A percentile compares a stretch with the other conserved stretches of the same genome.
These are phyloP conservation scores for Blastobotrys illinoisensis DNA, from an alignment of 1,139 yeast species.

Conservation along the genomic window DNA sequence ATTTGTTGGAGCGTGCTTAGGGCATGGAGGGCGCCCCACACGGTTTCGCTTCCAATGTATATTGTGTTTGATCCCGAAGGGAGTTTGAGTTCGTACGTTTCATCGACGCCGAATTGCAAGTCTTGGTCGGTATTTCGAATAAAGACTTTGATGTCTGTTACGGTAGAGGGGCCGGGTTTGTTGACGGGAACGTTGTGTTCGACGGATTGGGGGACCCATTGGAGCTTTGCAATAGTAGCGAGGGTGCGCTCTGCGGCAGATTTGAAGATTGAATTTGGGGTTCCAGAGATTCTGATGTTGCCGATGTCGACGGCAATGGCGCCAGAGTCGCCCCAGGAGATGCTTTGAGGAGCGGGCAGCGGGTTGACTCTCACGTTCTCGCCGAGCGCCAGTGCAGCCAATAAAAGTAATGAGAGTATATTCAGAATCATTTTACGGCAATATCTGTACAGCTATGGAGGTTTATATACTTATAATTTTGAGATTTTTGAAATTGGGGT, in stretches of 20 bases:
- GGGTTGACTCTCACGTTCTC: conserved; percentile 7
- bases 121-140: conserved; percentile 18
- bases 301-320: not conserved
- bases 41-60: conserved; percentile 17
- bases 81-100: conserved; percentile 31
- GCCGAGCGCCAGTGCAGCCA: no score
- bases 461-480: no score
- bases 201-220: conserved; percentile 19
- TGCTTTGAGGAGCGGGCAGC: conserved; percentile 8
- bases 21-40: conserved; percentile 40
- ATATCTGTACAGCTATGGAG: no score
- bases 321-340: conserved; percentile 8
- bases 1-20: conserved; percentile 43
- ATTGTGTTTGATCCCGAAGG: not conserved
- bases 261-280: conserved; percentile 11
- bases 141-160: not conserved
- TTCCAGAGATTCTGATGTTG: not conserved
- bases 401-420: no score
- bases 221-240: conserved; percentile 14
- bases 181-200: not conserved
- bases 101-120: conserved; percentile 38
- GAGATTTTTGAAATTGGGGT: no score
- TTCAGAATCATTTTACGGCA: no score
- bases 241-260: conserved; percentile 19
- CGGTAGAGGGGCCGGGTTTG: not conserved